Evolutionary conservation across 140 eudicot genomes (phyloP).

Genomic region (Stevia rebaudiana): DNA sequence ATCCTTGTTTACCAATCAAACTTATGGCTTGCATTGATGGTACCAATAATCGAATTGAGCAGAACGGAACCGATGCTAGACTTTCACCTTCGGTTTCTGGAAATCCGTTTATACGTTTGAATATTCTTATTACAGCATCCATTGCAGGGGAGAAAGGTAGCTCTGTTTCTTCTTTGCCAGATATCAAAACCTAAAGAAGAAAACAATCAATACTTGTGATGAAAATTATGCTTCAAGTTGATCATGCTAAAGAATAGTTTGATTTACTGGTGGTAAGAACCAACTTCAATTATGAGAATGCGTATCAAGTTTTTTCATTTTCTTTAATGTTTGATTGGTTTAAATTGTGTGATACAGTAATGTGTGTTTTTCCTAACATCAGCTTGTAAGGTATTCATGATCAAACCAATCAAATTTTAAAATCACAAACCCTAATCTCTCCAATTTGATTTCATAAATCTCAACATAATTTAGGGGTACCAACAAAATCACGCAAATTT

Average conservation of each 20-base stretch:
- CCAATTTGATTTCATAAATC: not conserved
- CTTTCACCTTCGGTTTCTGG: slow-evolving; percentile 49
- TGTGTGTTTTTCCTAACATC: not conserved
- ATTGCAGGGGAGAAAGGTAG: slow-evolving; percentile 76
- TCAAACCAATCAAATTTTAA: not conserved
- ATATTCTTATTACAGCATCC: slow-evolving; percentile 72
- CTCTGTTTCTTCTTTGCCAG: slow-evolving; percentile 90
- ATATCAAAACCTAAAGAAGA: slow-evolving; percentile 55
- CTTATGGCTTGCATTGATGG: slow-evolving; percentile 67
- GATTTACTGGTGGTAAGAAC: not conserved
- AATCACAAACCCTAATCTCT: not conserved
- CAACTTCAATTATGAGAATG: not conserved
- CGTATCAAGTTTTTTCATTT: not conserved
- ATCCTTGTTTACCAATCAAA: slow-evolving; percentile 81
- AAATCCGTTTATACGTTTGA: slow-evolving; percentile 59
- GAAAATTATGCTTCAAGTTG: not conserved
- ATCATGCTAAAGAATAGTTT: not conserved
- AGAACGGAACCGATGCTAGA: slow-evolving; percentile 41
- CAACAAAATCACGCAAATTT: not conserved
- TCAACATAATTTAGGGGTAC: not conserved
- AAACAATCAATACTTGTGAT: not conserved
- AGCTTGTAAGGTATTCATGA: not conserved
- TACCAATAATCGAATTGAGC: slow-evolving; percentile 58
- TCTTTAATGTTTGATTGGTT: not conserved
- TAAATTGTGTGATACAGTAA: not conserved